These are phyloP conservation scores for Colletotrichum siamense DNA, from an alignment of 2,329 filamentous ascomycete species.

Conservation along the genomic window DNA sequence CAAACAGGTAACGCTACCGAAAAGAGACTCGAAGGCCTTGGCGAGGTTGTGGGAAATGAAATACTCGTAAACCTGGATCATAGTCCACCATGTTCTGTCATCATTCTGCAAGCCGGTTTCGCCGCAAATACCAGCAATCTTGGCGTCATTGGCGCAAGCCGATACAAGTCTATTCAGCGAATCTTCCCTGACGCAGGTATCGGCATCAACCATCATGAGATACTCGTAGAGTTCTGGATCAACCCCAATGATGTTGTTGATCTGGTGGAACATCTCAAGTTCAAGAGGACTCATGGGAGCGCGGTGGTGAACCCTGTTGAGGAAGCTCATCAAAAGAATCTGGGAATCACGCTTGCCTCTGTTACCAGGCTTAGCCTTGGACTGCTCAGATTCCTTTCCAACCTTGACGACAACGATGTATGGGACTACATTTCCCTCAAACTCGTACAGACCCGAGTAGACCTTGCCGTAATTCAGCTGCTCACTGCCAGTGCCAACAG, in stretches of 20 bases:
- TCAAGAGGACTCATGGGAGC: conserved; percentile 95
- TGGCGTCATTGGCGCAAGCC: conserved; percentile 89
- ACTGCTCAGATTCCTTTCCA: conserved; percentile 94
- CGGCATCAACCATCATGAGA: conserved; percentile 95
- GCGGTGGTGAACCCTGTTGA: conserved; percentile 96
- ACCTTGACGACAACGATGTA: conserved; percentile 97
- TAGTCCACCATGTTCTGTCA: conserved; percentile 95
- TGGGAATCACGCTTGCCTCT: conserved; percentile 98
- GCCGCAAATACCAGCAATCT: conserved; percentile 96
- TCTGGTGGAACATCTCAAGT: conserved; percentile 97
- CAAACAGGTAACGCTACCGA: conserved; percentile 97
- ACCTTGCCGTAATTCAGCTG: conserved; percentile 99
- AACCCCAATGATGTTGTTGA: conserved; percentile 99
- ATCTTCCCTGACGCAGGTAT: conserved; percentile 92
- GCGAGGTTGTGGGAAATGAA: conserved; percentile 97
- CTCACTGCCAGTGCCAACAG: conserved; percentile 84
- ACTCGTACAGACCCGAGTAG: conserved; percentile 97
- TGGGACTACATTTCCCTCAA: conserved; percentile 95
- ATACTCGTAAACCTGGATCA: conserved; percentile 99
- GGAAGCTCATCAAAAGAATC: conserved; percentile 93
- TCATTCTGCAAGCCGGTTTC: conserved; percentile 97
- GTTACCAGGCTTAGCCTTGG: conserved; percentile 92
- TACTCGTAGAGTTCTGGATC: conserved; percentile 98
- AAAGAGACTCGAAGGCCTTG: conserved; percentile 97
- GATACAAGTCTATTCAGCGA: conserved; percentile 92